Evolutionary conservation across 2,329 filamentous ascomycete genomes (phyloP).

Genomic region (Aspergillus sp.): DNA sequence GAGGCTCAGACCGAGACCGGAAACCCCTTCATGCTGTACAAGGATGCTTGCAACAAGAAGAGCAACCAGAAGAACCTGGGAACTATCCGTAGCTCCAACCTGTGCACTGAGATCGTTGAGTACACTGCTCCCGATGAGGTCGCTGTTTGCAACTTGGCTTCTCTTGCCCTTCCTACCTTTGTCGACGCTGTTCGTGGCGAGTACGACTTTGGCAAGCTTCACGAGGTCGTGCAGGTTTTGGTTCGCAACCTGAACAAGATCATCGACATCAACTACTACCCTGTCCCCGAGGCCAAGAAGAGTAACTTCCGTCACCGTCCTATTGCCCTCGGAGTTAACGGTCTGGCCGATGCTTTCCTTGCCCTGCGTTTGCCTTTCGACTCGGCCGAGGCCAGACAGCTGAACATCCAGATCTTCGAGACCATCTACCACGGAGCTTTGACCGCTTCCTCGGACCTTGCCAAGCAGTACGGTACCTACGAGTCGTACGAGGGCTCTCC

Average conservation of each 20-base stretch:
- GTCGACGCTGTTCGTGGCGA: conserved; percentile 81
- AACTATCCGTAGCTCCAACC: conserved; percentile 96
- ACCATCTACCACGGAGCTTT: conserved; percentile 97
- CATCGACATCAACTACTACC: conserved; percentile 98
- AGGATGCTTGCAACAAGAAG: conserved; percentile 97
- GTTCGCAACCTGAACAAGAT: conserved; percentile 97
- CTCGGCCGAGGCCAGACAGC: conserved; percentile 85
- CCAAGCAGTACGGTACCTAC: conserved; percentile 81
- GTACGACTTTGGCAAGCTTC: conserved; percentile 96
- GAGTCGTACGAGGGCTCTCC: conserved; percentile 90
- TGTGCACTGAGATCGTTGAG: conserved; percentile 98
- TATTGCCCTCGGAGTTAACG: conserved; percentile 94
- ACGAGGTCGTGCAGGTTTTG: conserved; percentile 89
- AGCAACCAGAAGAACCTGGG: conserved; percentile 99
- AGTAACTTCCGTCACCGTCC: conserved; percentile 98
- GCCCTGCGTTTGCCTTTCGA: conserved; percentile 96
- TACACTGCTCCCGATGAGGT: conserved; percentile 98
- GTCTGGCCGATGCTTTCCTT: conserved; percentile 96
- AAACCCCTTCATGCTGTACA: conserved; percentile 99
- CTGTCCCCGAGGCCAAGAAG: conserved; percentile 87
- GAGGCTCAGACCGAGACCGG: conserved; percentile 98
- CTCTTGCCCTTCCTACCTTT: conserved; percentile 84
- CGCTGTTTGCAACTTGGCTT: conserved; percentile 96
- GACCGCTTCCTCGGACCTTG: conserved; percentile 83
- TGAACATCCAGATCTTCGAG: conserved; percentile 99